phyloP scores from a whole-genome alignment of 257 asterid genomes.

The Solanum bukasovii region DNA sequence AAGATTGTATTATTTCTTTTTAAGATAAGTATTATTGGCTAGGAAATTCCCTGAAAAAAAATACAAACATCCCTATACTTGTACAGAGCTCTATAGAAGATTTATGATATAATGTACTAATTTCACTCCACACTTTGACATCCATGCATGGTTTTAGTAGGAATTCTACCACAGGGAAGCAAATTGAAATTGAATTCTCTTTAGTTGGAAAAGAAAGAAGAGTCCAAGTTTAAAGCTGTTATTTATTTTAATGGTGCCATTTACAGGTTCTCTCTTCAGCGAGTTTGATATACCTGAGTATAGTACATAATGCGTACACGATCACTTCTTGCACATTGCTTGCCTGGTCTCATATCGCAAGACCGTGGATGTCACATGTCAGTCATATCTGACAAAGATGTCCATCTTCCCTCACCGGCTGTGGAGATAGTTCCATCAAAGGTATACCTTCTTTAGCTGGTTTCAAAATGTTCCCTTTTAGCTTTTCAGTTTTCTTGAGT shows the following conservation, averaged over 20 bases:
- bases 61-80: neutral
- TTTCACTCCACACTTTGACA: neutral
- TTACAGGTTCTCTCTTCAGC: neutral
- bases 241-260: neutral
- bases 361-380: constrained; percentile 18
- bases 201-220: neutral
- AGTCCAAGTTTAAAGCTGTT: neutral
- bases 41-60: neutral
- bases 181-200: neutral
- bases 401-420: constrained; percentile 25
- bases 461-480: neutral
- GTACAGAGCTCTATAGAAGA: neutral
- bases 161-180: neutral
- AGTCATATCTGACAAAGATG: constrained; percentile 14
- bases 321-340: constrained; percentile 26
- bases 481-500: neutral
- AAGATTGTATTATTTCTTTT: neutral
- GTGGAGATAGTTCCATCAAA: constrained; percentile 31
- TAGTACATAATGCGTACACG: constrained; percentile 17
- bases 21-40: neutral
- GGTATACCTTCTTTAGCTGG: neutral
- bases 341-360: constrained; percentile 21
- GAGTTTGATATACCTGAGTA: neutral
- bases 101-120: neutral
- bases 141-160: neutral